Percentiles rank a stretch among this genome's conserved stretches.
phyloP scores from a whole-genome alignment of 179 eudicot genomes.

The Spinacia oleracea region DNA sequence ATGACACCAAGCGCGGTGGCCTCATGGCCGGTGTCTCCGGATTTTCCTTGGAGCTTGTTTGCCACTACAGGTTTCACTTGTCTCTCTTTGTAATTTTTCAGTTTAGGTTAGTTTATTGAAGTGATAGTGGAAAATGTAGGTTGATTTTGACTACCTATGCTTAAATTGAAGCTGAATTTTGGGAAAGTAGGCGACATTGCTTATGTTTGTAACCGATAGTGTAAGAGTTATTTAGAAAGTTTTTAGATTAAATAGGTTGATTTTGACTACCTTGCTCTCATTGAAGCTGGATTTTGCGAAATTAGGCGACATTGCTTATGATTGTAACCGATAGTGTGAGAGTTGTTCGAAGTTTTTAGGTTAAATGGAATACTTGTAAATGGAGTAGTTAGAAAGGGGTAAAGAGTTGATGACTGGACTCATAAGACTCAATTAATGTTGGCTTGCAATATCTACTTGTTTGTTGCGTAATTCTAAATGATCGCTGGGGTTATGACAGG shows the following conservation, averaged over 20 bases:
- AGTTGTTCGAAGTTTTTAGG: neutral
- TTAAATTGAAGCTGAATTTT: neutral
- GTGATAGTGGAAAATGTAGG: conserved; percentile 1
- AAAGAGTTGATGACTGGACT: too few relatives aligned
- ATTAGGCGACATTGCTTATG: too few relatives aligned
- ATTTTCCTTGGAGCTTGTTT: conserved; percentile 81
- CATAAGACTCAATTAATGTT: too few relatives aligned
- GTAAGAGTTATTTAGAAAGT: neutral
- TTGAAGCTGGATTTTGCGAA: neutral
- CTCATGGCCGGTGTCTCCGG: conserved; percentile 68
- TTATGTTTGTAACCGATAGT: neutral
- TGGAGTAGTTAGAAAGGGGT: too few relatives aligned
- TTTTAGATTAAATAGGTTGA: neutral
- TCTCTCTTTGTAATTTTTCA: neutral
- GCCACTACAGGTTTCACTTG: conserved; percentile 59
- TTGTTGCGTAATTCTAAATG: neutral
- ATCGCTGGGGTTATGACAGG: conserved; percentile 41
- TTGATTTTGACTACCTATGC: neutral
- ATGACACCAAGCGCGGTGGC: conserved; percentile 65
- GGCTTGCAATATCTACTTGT: neutral
- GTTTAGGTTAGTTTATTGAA: neutral
- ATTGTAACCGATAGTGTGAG: neutral
- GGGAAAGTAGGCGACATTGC: neutral
- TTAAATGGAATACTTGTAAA: neutral
- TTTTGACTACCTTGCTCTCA: neutral